Conservation (phyloP, 2,329 filamentous ascomycete species). For the Fusarium sacchari region DNA sequence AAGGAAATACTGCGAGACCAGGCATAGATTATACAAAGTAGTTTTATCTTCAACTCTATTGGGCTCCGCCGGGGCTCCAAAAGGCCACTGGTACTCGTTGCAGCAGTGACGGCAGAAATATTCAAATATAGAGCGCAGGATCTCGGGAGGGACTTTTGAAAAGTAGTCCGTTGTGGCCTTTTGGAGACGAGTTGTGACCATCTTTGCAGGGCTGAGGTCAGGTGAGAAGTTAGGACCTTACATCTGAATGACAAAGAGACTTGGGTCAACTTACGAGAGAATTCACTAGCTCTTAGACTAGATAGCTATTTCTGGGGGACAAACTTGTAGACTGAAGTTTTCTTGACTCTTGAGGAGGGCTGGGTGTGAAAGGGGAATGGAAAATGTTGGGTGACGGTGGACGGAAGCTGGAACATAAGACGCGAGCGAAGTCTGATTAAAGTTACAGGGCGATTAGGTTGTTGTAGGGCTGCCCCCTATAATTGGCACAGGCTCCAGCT, state of each 20-base stretch:
- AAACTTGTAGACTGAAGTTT: not conserved
- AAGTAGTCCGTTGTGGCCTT: not conserved
- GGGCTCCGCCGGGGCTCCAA: not conserved
- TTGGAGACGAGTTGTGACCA: not conserved
- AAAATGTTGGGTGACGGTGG: not conserved
- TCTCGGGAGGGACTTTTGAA: not conserved
- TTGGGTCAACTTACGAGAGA: not conserved
- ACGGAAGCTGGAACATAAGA: not conserved
- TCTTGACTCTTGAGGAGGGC: not conserved
- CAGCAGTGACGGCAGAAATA: conserved; percentile 9
- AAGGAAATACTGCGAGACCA: not conserved
- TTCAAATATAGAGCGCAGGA: not conserved
- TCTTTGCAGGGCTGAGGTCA: not conserved
- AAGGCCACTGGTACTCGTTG: not conserved
- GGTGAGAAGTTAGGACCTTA: not conserved
- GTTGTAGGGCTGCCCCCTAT: not conserved
- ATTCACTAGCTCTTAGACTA: not conserved
- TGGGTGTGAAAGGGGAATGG: not conserved
- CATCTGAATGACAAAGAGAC: not conserved
- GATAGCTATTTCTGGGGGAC: fast-evolving
- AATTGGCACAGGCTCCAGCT: not conserved
- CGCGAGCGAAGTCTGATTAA: not conserved
- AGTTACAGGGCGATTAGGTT: not conserved
- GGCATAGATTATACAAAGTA: not conserved
- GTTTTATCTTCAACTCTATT: not conserved